Evolutionary conservation across 192 early-diverging fungal species (phyloP).

Genomic region (Backusella tuberculispora): DNA sequence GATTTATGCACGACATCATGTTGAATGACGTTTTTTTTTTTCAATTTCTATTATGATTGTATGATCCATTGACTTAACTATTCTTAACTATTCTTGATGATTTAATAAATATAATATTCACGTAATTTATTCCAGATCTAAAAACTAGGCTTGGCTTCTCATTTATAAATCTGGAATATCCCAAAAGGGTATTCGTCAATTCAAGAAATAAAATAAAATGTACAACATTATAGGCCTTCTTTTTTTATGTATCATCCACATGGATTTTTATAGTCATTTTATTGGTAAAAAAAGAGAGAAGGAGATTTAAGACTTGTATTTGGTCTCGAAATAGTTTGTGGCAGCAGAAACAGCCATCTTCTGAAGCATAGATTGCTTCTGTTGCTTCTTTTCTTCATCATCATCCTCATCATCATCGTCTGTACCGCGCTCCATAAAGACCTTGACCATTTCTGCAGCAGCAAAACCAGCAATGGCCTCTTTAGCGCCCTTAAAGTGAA

Average conservation of each 20-base stretch:
- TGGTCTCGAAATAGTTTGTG: slow-evolving; percentile 34
- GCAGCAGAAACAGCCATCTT: slow-evolving; percentile 38
- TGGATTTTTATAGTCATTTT: slow-evolving; percentile 7
- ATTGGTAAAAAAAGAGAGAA: neutral
- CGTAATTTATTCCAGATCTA: neutral
- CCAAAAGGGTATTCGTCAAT: neutral
- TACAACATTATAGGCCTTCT: neutral
- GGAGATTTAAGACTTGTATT: neutral
- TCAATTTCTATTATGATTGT: neutral
- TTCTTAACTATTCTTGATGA: no score
- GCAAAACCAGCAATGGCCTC: slow-evolving; percentile 25
- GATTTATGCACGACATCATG: neutral
- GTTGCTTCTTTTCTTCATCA: slow-evolving; percentile 30
- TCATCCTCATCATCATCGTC: slow-evolving; percentile 36
- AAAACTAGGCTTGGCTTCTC: neutral
- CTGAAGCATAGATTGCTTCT: slow-evolving; percentile 28
- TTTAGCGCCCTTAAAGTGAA: slow-evolving; percentile 24
- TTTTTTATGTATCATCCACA: neutral
- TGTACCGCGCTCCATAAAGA: slow-evolving; percentile 34
- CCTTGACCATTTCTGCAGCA: slow-evolving; percentile 35
- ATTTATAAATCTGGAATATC: neutral
- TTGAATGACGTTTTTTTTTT: neutral
- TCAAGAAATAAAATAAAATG: neutral
- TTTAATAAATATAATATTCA: no score
- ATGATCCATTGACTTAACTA: no score